Evolutionary conservation across 768 basidiomycete species (phyloP).

Genomic region (Boletus eberwhitei): DNA sequence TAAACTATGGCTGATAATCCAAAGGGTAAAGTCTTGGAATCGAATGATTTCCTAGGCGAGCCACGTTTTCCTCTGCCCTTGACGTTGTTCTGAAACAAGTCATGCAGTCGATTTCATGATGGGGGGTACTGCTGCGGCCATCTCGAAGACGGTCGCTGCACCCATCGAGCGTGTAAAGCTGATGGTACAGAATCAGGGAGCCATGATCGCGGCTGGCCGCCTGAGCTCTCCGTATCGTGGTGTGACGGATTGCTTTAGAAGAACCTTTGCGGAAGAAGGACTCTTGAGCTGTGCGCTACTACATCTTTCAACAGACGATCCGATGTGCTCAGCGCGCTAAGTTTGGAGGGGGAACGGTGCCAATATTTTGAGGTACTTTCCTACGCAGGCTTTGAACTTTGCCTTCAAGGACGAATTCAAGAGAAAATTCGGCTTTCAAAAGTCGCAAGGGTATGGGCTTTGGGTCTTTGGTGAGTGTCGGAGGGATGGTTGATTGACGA

Average conservation of each 20-base stretch:
- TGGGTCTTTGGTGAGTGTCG: conserved; percentile 34
- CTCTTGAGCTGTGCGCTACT: conserved; percentile 32
- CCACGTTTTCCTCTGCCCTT: not conserved
- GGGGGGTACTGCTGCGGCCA: conserved; percentile 34
- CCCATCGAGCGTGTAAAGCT: conserved; percentile 42
- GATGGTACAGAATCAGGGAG: conserved; percentile 39
- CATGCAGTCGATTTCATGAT: conserved; percentile 35
- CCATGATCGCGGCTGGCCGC: conserved; percentile 37
- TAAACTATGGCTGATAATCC: conserved; percentile 6
- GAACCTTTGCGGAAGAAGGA: conserved; percentile 37
- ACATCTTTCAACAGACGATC: not conserved
- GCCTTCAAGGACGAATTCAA: conserved; percentile 48
- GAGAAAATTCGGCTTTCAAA: conserved; percentile 35
- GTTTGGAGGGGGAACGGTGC: conserved; percentile 47
- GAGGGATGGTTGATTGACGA: not conserved
- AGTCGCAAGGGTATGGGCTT: conserved; percentile 34
- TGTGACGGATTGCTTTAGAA: conserved; percentile 34
- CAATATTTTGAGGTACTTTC: conserved; percentile 45
- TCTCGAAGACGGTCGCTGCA: conserved; percentile 39
- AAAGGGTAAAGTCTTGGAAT: not conserved
- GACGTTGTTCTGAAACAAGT: conserved; percentile 1
- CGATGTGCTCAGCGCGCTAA: conserved; percentile 11
- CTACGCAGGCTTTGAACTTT: conserved; percentile 45
- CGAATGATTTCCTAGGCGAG: conserved; percentile 21
- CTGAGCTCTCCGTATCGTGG: conserved; percentile 36